A percentile compares a stretch with the other conserved stretches of the same genome.
These are phyloP conservation scores for Corinectria fuckeliana DNA, from an alignment of 2,329 filamentous ascomycete genomes.

Conservation along the genomic window DNA sequence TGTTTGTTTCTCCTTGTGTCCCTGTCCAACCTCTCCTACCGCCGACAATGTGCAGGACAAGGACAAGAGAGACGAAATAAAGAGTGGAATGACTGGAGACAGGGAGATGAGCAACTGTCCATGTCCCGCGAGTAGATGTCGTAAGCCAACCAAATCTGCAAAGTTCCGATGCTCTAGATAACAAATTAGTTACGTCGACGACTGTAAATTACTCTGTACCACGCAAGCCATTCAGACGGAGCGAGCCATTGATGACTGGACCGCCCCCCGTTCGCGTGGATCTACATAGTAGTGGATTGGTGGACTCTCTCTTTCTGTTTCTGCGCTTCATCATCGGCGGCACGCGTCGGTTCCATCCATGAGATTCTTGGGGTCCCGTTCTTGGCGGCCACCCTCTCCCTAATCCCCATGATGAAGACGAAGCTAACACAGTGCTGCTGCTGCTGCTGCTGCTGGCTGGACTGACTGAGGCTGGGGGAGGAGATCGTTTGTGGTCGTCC, in stretches of 20 bases:
- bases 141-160: conserved; percentile 11
- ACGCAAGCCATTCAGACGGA: conserved; percentile 6
- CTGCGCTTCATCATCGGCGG: neutral
- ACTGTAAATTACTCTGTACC: conserved; percentile 11
- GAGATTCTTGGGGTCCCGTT: neutral
- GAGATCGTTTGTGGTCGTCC: conserved; percentile 9
- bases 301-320: neutral
- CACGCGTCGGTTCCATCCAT: neutral
- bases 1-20: conserved; percentile 4
- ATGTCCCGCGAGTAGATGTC: conserved; percentile 7
- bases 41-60: conserved; percentile 4
- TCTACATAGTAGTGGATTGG: conserved; percentile 1
- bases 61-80: conserved; percentile 18
- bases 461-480: conserved; percentile 1
- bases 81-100: conserved; percentile 20
- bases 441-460: no score
- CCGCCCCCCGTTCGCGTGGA: neutral
- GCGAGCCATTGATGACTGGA: conserved; percentile 1
- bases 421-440: conserved; percentile 4
- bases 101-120: conserved; percentile 19
- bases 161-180: conserved; percentile 10
- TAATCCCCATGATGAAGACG: no score
- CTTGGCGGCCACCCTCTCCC: neutral
- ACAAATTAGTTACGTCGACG: conserved; percentile 6
- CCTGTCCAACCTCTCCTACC: conserved; percentile 14